These are phyloP conservation scores for Apiospora phragmitis DNA, from an alignment of 2,329 filamentous ascomycete genomes.

Conservation along the genomic window DNA sequence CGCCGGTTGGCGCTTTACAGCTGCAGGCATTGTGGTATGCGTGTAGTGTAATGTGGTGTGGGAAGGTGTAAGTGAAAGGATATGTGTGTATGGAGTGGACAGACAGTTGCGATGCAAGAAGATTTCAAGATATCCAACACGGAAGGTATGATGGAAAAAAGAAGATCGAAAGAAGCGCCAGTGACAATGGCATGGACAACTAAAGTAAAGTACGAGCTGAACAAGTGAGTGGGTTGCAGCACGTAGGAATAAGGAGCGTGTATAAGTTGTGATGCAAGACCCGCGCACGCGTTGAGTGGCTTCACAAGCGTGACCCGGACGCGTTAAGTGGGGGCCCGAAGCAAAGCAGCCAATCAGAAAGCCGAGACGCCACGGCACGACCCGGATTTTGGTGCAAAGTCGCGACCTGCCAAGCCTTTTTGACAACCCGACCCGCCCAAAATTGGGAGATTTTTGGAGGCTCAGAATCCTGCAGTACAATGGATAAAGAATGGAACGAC, in stretches of 20 bases:
- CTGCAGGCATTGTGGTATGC: slow-evolving; percentile 28
- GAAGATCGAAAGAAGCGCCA: not conserved
- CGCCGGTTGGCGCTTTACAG: slow-evolving; percentile 29
- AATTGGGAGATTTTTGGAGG: not conserved
- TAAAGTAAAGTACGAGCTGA: not conserved
- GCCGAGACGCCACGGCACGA: not conserved
- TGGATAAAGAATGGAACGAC: not conserved
- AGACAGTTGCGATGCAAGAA: not conserved
- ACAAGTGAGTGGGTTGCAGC: not conserved
- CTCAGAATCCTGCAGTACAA: not conserved
- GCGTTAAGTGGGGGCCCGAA: slow-evolving; percentile 1
- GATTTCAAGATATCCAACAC: not conserved
- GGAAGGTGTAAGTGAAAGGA: not conserved
- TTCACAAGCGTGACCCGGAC: not conserved
- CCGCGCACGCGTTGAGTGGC: not conserved
- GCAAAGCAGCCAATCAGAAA: not conserved
- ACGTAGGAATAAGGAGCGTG: slow-evolving; percentile 7
- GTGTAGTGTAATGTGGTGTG: not conserved
- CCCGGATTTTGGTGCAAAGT: not conserved
- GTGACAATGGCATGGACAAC: not conserved
- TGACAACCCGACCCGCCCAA: not conserved
- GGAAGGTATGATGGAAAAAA: slow-evolving; percentile 8
- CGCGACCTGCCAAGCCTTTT: not conserved
- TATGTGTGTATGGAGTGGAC: not conserved
- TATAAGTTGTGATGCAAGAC: slow-evolving; percentile 9